Percentiles rank a stretch among this genome's conserved stretches.
Evolutionary conservation across 177 flowering plant genomes (phyloP).

Genomic region (Tripterygium wilfordii): DNA sequence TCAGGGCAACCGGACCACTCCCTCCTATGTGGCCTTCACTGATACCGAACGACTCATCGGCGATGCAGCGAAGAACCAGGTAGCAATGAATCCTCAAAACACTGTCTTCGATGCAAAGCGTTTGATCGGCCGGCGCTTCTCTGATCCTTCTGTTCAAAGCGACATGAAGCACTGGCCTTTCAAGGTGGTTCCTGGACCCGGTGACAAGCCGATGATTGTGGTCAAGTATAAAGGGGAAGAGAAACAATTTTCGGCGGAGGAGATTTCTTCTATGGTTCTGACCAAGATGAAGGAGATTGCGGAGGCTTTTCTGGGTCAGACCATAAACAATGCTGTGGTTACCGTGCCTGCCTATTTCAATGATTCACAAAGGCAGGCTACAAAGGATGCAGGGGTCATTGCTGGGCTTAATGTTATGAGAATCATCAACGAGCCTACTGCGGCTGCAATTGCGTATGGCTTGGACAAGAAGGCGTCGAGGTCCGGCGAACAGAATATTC

Average conservation of each 20-base stretch:
- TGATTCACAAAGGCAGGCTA: slow-evolving; percentile 20
- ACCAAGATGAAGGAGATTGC: no score
- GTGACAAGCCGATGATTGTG: slow-evolving; percentile 26
- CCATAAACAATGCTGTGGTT: slow-evolving; percentile 17
- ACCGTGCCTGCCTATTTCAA: no score
- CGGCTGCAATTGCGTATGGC: slow-evolving; percentile 32
- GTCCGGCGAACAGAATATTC: slow-evolving; percentile 20
- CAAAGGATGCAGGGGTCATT: slow-evolving; percentile 14
- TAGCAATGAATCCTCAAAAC: slow-evolving; percentile 30
- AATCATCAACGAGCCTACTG: slow-evolving; percentile 18
- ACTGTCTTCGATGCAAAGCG: slow-evolving; percentile 35
- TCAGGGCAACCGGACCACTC: slow-evolving; percentile 27
- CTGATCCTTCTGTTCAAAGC: slow-evolving; percentile 29
- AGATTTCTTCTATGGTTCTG: no score
- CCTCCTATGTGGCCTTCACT: slow-evolving; percentile 26
- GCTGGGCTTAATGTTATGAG: no score
- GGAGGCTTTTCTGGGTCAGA: slow-evolving; percentile 21
- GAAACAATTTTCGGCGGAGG: no score
- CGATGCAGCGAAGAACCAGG: slow-evolving; percentile 29
- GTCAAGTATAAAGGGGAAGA: slow-evolving; percentile 20
- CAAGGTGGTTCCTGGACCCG: slow-evolving; percentile 22
- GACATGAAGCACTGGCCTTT: slow-evolving; percentile 38
- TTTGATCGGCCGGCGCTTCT: slow-evolving; percentile 26
- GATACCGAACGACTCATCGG: no score
- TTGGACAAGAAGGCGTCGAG: slow-evolving; percentile 24